Evolutionary conservation across 148 eudicot species (phyloP).

Genomic region (Simmondsia chinensis): DNA sequence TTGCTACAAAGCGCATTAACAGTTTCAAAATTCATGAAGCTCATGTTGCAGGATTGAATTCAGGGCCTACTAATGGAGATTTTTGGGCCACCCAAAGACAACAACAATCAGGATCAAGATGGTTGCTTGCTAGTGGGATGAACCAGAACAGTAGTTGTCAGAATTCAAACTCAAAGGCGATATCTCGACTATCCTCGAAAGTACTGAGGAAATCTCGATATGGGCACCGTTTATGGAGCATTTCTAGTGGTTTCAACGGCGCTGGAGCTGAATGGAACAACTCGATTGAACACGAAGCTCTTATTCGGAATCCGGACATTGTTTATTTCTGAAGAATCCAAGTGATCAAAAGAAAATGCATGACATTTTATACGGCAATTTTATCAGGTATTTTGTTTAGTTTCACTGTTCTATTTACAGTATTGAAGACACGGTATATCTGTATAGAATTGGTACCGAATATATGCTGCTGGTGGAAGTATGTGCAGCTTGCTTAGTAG

Average conservation of each 20-base stretch:
- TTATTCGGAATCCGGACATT: conserved; percentile 49
- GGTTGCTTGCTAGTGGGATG: conserved; percentile 58
- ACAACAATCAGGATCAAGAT: conserved; percentile 45
- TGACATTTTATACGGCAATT: too few species aligned
- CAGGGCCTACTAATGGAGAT: conserved; percentile 16
- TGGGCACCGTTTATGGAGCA: conserved; percentile 43
- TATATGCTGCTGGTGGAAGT: too few species aligned
- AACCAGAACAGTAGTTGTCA: conserved; percentile 17
- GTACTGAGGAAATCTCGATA: conserved; percentile 16
- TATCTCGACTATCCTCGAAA: conserved; percentile 12
- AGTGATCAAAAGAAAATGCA: not conserved
- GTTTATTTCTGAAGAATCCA: conserved; percentile 18
- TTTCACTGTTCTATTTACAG: too few species aligned
- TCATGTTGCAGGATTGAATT: conserved; percentile 39
- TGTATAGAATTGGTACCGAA: too few species aligned
- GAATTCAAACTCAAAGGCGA: conserved; percentile 25
- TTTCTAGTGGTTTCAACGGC: conserved; percentile 17
- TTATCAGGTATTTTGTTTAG: too few species aligned
- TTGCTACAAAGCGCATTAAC: conserved; percentile 1
- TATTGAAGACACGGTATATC: too few species aligned
- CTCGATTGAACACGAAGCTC: conserved; percentile 11
- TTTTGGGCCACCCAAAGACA: conserved; percentile 31
- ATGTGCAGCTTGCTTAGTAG: too few species aligned
- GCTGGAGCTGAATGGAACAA: conserved; percentile 12
- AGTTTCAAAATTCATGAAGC: conserved; percentile 29